phyloP scores from a whole-genome alignment of 495 filamentous ascomycete species.

The Podospora anserina region DNA sequence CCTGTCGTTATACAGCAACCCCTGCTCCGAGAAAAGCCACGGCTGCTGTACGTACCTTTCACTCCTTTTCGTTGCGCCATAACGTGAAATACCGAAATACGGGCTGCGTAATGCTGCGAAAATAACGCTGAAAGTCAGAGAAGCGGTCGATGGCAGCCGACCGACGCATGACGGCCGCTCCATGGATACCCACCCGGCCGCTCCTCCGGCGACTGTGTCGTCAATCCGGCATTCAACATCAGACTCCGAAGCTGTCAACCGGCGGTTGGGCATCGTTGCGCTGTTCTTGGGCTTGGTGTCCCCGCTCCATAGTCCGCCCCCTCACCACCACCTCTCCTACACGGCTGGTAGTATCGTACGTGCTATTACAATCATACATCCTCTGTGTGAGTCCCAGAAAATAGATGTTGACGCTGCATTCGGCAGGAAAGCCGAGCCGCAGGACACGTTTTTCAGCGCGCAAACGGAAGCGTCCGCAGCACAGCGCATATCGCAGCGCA shows the following conservation, averaged over 20 bases:
- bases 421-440: conserved; percentile 4
- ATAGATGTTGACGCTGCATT: conserved; percentile 8
- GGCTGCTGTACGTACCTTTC: conserved; percentile 20
- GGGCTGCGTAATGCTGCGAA: neutral
- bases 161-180: conserved; percentile 8
- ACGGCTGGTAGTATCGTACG: neutral
- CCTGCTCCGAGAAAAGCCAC: conserved; percentile 22
- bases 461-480: conserved; percentile 25
- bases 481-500: conserved; percentile 11
- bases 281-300: neutral
- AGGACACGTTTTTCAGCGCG: conserved; percentile 5
- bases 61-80: conserved; percentile 13
- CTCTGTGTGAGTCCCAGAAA: neutral
- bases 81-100: conserved; percentile 2
- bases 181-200: conserved; percentile 7
- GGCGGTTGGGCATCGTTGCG: conserved; percentile 17
- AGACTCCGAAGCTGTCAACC: conserved; percentile 8
- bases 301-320: too few relatives aligned
- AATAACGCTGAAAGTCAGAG: neutral
- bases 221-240: neutral
- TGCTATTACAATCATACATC: neutral
- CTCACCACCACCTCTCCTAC: neutral
- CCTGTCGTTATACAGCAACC: conserved; percentile 29
- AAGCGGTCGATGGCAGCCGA: neutral
- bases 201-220: conserved; percentile 1